Base-by-base conservation (phyloP, 2,329 filamentous ascomycete genomes). In the Cryphonectria japonica region DNA sequence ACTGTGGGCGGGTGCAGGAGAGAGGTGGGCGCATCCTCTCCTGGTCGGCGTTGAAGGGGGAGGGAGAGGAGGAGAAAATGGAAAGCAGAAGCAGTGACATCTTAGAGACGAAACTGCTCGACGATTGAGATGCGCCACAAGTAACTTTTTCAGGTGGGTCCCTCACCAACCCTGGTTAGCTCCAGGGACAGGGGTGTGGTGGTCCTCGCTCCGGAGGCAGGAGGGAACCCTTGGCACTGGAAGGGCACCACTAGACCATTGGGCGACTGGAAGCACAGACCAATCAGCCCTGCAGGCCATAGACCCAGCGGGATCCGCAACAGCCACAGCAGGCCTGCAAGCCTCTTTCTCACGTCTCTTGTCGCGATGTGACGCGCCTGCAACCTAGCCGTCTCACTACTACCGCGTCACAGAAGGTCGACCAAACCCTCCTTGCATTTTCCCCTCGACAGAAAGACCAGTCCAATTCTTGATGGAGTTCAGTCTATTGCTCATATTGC, bases 61-160 rank as follows among this genome's bases (percentile, higher is more conserved):
- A 63, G 14, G 32, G 37, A 14, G 34, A 63, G 32, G 60, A 43
- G 37, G 37, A 39, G 41, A 26, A 61, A 37, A n/a, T 32, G 41
- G 43, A 26, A 32, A 32, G 39, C 11, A 11, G 26, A 13, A 52
- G 57, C 11, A 62, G 46, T 63, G 46, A 52, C 67, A 69, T 54
- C 59, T 50, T 46, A 1, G 39, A 11, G n/a, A 43, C 60, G 59
- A 69, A 69, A 54, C 22, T 62, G 59, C 67, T 62, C 59, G 29
- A 2, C 54, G n/a, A 59, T 26, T 19, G 26, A 14, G 37, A 69
- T 52, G 34, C 57, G 59, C 57, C 50, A 39, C 69, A 32, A 50
- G 69, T 71, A 71, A 73, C 71, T 73, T 73, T 73, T 73, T 73
- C 71, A 69, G n/a, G 69, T 67, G 69, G 69, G 69, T 67, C 64